Conservation (phyloP, 176 grass and related monocot species). For the Lolium multiflorum region DNA sequence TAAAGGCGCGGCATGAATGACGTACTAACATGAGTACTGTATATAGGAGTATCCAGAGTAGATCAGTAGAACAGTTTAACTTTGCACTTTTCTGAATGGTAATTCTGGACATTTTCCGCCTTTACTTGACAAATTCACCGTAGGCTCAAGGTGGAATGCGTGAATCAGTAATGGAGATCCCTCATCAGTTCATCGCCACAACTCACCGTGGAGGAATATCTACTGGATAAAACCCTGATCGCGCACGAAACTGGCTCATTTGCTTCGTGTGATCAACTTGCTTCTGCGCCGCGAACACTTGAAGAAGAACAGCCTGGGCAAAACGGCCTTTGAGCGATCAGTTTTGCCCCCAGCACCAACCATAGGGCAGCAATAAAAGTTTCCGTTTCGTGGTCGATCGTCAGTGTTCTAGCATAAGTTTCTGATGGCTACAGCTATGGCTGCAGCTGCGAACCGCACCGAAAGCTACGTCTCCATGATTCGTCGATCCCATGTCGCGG, state of each 20-base stretch:
- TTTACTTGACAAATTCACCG: not conserved
- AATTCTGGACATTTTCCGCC: not conserved
- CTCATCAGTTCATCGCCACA: not conserved
- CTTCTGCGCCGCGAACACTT: not conserved
- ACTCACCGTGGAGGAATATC: not conserved
- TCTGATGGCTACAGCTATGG: not conserved
- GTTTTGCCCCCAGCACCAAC: constrained; percentile 1
- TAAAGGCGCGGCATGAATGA: not conserved
- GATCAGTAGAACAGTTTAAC: not conserved
- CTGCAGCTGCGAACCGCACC: constrained; percentile 16
- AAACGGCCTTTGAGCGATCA: not conserved
- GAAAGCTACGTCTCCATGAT: constrained; percentile 28
- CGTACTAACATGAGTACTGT: not conserved
- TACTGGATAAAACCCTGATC: not conserved
- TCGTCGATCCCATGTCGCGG: not conserved
- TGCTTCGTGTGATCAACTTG: constrained; percentile 15
- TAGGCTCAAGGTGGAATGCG: not conserved
- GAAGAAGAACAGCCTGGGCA: constrained; percentile 9
- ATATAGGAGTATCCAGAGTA: too few relatives aligned
- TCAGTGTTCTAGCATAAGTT: constrained; percentile 25
- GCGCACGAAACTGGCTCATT: not conserved
- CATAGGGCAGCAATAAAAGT: not conserved
- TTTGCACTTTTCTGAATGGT: too few relatives aligned
- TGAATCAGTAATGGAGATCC: too few relatives aligned
- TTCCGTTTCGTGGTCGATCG: not conserved